Conservation (phyloP, 1,284 basidiomycete species). For the Ceratorhiza oryzae-sativae region DNA sequence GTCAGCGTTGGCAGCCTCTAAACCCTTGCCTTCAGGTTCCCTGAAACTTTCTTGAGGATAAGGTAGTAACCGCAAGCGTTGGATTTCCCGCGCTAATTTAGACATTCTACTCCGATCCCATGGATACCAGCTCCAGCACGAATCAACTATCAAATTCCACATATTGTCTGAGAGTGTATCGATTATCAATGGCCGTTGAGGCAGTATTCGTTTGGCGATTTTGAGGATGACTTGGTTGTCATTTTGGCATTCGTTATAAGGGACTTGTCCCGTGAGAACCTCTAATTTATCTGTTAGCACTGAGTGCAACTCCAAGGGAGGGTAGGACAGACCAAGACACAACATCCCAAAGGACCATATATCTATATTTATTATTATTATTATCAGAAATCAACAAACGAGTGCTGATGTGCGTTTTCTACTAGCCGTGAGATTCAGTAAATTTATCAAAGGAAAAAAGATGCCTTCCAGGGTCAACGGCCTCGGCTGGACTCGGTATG, state of each 20-base stretch:
- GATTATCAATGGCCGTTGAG: conserved; percentile 5
- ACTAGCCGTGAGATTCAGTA: too few relatives aligned
- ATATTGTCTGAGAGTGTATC: conserved; percentile 4
- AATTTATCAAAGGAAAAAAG: too few relatives aligned
- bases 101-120: neutral
- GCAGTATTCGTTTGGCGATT: neutral
- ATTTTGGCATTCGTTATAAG: neutral
- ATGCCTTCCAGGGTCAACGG: too few relatives aligned
- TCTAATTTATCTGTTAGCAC: neutral
- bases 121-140: conserved; percentile 9
- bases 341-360: conserved; percentile 38
- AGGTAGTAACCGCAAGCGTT: too few relatives aligned
- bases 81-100: too few relatives aligned
- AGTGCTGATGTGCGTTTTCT: too few relatives aligned
- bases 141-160: neutral
- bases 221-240: conserved; percentile 6
- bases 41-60: too few relatives aligned
- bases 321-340: conserved; percentile 14
- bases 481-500: too few relatives aligned
- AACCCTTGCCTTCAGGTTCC: too few relatives aligned
- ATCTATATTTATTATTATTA: too few relatives aligned
- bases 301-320: neutral
- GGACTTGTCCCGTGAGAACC: neutral
- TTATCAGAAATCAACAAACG: too few relatives aligned
- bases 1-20: too few relatives aligned